phyloP scores from a whole-genome alignment of 441 rosid genomes.

The Corymbia calophylla region DNA sequence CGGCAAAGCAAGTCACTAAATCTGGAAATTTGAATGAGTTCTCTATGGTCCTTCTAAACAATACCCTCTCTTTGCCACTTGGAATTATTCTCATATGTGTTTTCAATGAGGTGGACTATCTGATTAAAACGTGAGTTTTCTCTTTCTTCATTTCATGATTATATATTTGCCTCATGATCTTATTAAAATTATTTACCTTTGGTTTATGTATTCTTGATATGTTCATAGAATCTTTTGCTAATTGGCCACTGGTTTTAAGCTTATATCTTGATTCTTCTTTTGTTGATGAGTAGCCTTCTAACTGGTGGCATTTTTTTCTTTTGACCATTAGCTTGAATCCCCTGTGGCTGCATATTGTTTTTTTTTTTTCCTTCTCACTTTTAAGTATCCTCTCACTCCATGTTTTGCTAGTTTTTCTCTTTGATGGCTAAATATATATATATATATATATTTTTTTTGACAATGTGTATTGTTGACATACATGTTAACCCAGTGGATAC shows the following conservation, averaged over 20 bases:
- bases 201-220: not conserved
- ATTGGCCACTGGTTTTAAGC: not conserved
- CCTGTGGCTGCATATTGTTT: not conserved
- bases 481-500: not conserved
- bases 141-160: not conserved
- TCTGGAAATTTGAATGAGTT: slow-evolving; percentile 94
- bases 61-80: slow-evolving; percentile 83
- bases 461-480: not conserved
- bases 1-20: slow-evolving; percentile 87
- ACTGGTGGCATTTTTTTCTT: not conserved
- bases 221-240: not conserved
- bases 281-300: not conserved
- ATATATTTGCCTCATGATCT: not conserved
- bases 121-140: slow-evolving; percentile 60
- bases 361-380: not conserved
- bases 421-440: not conserved
- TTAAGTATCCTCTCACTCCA: not conserved
- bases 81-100: slow-evolving; percentile 67
- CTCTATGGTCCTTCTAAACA: slow-evolving; percentile 95
- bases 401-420: not conserved
- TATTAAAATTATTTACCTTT: not conserved
- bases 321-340: not conserved
- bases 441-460: not conserved
- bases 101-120: slow-evolving; percentile 88
- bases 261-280: not conserved